These are phyloP conservation scores for Aspergillus homomorphus DNA, from an alignment of 495 filamentous ascomycete genomes.

Conservation along the genomic window DNA sequence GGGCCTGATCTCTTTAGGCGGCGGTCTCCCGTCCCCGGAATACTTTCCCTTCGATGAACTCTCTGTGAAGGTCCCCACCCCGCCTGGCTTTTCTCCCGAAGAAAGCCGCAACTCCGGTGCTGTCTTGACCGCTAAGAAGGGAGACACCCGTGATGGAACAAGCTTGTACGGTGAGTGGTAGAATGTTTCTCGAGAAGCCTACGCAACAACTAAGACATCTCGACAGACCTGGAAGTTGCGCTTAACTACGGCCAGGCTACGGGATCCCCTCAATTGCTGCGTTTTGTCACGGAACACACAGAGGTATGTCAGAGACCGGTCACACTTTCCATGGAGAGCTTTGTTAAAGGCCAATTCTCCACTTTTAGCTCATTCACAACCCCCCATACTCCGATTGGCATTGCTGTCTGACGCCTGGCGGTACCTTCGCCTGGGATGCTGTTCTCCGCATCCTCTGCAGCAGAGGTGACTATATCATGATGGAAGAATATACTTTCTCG, in stretches of 20 bases:
- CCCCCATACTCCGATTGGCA: conserved; percentile 76
- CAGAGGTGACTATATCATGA: conserved; percentile 67
- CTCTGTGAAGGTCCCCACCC: conserved; percentile 62
- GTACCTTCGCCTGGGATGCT: conserved; percentile 74
- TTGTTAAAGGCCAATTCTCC: conserved; percentile 6
- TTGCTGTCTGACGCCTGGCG: conserved; percentile 70
- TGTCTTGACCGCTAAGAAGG: conserved; percentile 67
- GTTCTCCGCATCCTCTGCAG: conserved; percentile 74
- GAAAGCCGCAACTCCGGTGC: conserved; percentile 54
- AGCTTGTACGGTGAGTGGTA: conserved; percentile 53
- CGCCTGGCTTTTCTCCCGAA: conserved; percentile 66
- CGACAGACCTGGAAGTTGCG: conserved; percentile 68
- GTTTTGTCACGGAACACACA: conserved; percentile 91
- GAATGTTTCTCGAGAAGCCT: neutral
- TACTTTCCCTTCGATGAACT: conserved; percentile 83
- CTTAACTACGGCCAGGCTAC: conserved; percentile 88
- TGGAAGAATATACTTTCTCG: conserved; percentile 84
- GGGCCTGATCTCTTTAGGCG: conserved; percentile 81
- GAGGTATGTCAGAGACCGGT: conserved; percentile 47
- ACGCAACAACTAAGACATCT: conserved; percentile 1
- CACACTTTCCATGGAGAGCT: neutral
- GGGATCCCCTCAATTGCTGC: conserved; percentile 79
- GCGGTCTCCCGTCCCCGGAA: conserved; percentile 81
- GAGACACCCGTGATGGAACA: conserved; percentile 67
- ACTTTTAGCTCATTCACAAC: conserved; percentile 36